Evolutionary conservation across 2,329 filamentous ascomycete genomes (phyloP), one percentile per base, ranked within the genome.

Genomic region (Ophiostoma perfectum): DNA sequence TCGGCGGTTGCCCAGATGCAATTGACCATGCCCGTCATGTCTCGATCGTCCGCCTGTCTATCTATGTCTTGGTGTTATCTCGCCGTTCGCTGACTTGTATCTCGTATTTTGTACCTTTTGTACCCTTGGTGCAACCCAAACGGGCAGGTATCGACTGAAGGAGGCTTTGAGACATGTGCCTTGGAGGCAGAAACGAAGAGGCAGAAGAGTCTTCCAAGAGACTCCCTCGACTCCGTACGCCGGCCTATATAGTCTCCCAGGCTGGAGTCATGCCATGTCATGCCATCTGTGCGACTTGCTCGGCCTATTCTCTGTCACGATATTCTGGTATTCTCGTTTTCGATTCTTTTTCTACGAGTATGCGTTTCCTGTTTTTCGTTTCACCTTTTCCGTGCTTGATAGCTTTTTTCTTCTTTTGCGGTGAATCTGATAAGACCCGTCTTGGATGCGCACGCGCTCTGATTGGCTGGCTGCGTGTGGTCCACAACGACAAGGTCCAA

Each of bases 341-440:
- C 27, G 27, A 27, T 27, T 27, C 27, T 27, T 27, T 27, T 27
- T 27, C 27, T 27, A 27, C 27, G 27, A 27, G 27, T 27, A 27
- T 27, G 27, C 27, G 27, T 58, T 60, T 14, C 12, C 12, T 63
- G 38, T 14, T 41, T 27, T n/a, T 7, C 42, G 11, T 14, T n/a
- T 39, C 60, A 58, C 36, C 52, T 58, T 18, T 9, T 58, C 12
- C 5, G 39, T 27, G 39, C 18, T 18, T 42, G 44, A 41, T 49
- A 27, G 27, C 16, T 44, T 49, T 36, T 64, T 68, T 64, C 39
- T 39, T 36, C 27, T 42, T n/a, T 42, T 38, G 38, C 45, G 69
- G 64, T 66, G 65, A 71, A 72, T 72, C 71, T 72, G 71, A 72
- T 72, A 72, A 72, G 68, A 47, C 36, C n/a, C 36, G 47, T 41